A percentile compares a stretch with the other conserved stretches of the same genome.
phyloP scores from a whole-genome alignment of 352 stramenopile genomes.

The Phytophthora palmivora region DNA sequence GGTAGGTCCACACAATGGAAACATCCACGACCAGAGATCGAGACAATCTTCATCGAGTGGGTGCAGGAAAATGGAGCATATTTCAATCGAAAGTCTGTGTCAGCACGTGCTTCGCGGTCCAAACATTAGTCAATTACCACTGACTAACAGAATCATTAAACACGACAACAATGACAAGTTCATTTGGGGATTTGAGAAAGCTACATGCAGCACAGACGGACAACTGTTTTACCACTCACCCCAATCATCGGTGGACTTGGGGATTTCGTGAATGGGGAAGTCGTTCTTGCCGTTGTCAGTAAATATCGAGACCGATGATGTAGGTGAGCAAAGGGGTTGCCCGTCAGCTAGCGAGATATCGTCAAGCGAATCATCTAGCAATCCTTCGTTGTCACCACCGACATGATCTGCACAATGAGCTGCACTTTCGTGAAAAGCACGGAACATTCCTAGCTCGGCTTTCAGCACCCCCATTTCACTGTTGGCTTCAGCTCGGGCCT shows the following conservation, averaged over 20 bases:
- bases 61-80: conserved; percentile 67
- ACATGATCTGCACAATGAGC: conserved; percentile 41
- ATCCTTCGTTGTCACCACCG: conserved; percentile 13
- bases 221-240: conserved; percentile 61
- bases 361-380: conserved; percentile 44
- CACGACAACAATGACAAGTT: conserved; percentile 11
- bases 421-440: conserved; percentile 53
- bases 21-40: conserved; percentile 76
- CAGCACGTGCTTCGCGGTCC: conserved; percentile 15
- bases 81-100: conserved; percentile 46
- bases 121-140: conserved; percentile 12
- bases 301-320: conserved; percentile 53
- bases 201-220: conserved; percentile 28
- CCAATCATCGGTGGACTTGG: conserved; percentile 60
- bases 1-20: conserved; percentile 88
- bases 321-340: conserved; percentile 43
- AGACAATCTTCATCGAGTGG: conserved; percentile 80
- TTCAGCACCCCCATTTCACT: conserved; percentile 53
- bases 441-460: conserved; percentile 58
- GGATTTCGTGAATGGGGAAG: conserved; percentile 14
- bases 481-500: conserved; percentile 37
- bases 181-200: conserved; percentile 23
- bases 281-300: conserved; percentile 51
- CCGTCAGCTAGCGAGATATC: conserved; percentile 50
- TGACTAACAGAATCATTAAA: neutral